Percentiles rank a stretch among this genome's conserved stretches.
Conservation (phyloP, 805 yeast species). For the Debaryomyces prosopidis region DNA sequence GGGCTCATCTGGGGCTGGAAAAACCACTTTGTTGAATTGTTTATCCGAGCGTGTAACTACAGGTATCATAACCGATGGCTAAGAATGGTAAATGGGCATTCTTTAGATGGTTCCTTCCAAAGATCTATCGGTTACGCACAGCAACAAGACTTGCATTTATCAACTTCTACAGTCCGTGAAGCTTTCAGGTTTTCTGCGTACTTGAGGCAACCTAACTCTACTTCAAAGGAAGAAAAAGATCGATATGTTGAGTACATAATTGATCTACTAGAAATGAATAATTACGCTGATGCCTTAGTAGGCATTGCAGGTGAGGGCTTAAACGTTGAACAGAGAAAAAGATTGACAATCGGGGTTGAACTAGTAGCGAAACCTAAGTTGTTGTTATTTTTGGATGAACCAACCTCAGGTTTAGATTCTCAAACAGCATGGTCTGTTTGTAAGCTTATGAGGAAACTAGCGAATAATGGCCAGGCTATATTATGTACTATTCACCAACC, state of each 20-base stretch:
- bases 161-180: constrained; percentile 30
- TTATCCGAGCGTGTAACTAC: constrained; percentile 26
- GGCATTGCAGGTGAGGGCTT: constrained; percentile 37
- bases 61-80: constrained; percentile 23
- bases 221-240: constrained; percentile 20
- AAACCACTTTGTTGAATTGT: constrained; percentile 44
- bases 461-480: constrained; percentile 35
- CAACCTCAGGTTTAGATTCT: constrained; percentile 41
- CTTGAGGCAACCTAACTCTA: constrained; percentile 24
- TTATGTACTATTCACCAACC: constrained; percentile 77
- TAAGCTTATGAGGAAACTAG: constrained; percentile 31
- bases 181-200: constrained; percentile 26
- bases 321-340: constrained; percentile 36
- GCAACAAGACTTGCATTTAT: constrained; percentile 35
- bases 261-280: constrained; percentile 23
- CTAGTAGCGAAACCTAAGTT: constrained; percentile 29
- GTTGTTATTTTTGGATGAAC: constrained; percentile 34
- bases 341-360: constrained; percentile 34
- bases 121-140: constrained; percentile 37
- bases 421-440: constrained; percentile 39
- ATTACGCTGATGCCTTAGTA: constrained; percentile 31
- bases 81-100: constrained; percentile 38
- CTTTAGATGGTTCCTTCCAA: constrained; percentile 27
- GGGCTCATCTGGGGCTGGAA: constrained; percentile 53
- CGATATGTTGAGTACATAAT: constrained; percentile 26